A percentile compares a stretch with the other conserved stretches of the same genome.
phyloP scores from a whole-genome alignment of 768 basidiomycete species.

The Pleurotus eryngii region DNA sequence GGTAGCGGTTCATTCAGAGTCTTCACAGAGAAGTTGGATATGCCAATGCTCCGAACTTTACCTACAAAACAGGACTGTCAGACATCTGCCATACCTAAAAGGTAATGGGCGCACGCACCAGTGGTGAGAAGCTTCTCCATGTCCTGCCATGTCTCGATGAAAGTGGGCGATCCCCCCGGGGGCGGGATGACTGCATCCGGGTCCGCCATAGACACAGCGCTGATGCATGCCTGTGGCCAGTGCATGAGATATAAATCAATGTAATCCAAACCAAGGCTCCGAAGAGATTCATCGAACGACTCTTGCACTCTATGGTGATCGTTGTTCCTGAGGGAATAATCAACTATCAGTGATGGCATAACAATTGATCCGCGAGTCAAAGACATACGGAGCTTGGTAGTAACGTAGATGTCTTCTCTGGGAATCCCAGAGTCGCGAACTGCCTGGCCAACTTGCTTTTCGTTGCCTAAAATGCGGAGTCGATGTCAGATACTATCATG shows the following conservation, averaged over 20 bases:
- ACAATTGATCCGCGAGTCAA: background rate
- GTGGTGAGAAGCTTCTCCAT: slow-evolving; percentile 28
- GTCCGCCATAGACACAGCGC: slow-evolving; percentile 3
- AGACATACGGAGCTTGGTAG: slow-evolving; percentile 5
- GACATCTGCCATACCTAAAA: background rate
- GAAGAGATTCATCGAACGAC: slow-evolving; percentile 33
- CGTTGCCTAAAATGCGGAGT: slow-evolving; percentile 28
- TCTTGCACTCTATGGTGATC: slow-evolving; percentile 30
- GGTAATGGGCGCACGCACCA: slow-evolving; percentile 13
- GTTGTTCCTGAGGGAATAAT: slow-evolving; percentile 9
- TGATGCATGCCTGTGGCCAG: slow-evolving; percentile 3
- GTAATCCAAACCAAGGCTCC: slow-evolving; percentile 35
- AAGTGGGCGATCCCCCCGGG: slow-evolving; percentile 23
- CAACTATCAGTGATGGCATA: background rate
- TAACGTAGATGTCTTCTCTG: slow-evolving; percentile 42
- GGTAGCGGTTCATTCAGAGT: slow-evolving; percentile 32
- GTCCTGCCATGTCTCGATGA: slow-evolving; percentile 25
- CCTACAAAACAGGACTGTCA: background rate
- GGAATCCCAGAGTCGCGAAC: slow-evolving; percentile 44
- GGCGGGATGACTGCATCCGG: slow-evolving; percentile 1
- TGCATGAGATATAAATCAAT: slow-evolving; percentile 49
- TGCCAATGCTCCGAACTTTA: slow-evolving; percentile 57
- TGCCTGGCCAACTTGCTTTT: slow-evolving; percentile 41
- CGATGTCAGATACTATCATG: too few relatives aligned
- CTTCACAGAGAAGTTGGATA: slow-evolving; percentile 50